A percentile compares a stretch with the other conserved stretches of the same genome.
phyloP scores from a whole-genome alignment of 495 filamentous ascomycete species.

The Tuber melanosporum region DNA sequence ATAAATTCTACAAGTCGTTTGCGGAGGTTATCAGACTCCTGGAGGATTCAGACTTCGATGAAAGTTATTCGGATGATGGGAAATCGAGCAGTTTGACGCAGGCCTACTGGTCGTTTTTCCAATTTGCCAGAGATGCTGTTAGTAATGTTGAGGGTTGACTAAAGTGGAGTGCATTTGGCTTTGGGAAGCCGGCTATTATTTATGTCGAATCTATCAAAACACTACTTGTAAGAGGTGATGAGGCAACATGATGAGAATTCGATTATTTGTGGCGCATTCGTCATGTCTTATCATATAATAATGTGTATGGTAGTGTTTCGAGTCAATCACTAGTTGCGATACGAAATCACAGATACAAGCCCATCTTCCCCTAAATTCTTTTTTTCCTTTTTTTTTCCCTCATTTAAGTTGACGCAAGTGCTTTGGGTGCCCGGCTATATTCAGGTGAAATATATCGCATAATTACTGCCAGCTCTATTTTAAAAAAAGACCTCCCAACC shows the following conservation, averaged over 20 bases:
- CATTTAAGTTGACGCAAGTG: too few species aligned
- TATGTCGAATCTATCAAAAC: background rate
- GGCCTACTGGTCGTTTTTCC: background rate
- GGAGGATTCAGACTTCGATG: background rate
- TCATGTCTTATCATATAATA: too few species aligned
- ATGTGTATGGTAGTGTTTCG: background rate
- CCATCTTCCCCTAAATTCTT: background rate
- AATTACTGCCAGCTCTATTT: too few species aligned
- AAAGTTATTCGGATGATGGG: constrained; percentile 10
- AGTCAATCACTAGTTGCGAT: background rate
- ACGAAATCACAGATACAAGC: background rate
- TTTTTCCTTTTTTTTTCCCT: too few species aligned
- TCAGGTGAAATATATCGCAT: too few species aligned
- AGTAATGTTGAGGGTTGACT: background rate
- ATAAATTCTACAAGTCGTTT: background rate
- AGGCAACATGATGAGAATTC: background rate
- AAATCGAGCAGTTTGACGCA: background rate
- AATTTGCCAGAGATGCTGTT: background rate
- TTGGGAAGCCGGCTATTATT: background rate
- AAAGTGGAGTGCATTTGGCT: background rate
- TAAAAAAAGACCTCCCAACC: too few species aligned
- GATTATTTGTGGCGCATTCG: background rate
- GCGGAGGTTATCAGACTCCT: background rate
- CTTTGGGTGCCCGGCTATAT: too few species aligned
- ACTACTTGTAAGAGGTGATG: background rate